Conservation (phyloP, 192 early-diverging fungal genomes). For the Backusella macrospora region DNA sequence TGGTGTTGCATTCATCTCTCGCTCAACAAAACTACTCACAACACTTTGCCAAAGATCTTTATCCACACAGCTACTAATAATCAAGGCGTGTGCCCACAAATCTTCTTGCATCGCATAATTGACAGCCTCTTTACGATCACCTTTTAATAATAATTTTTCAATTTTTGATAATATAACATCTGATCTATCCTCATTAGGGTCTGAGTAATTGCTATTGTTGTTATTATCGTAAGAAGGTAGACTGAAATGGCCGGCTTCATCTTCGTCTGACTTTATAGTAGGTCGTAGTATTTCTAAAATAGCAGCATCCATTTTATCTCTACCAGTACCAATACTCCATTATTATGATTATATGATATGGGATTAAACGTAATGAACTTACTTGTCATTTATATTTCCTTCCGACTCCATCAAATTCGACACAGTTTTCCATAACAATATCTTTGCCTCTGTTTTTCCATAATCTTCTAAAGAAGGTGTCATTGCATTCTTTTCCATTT, state of each 20-base stretch:
- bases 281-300: constrained; percentile 49
- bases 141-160: constrained; percentile 60
- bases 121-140: constrained; percentile 60
- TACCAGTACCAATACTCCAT: neutral
- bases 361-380: constrained; percentile 25
- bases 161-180: constrained; percentile 56
- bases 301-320: constrained; percentile 50
- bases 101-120: constrained; percentile 46
- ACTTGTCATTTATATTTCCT: constrained; percentile 59
- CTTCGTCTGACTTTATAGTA: constrained; percentile 14
- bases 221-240: constrained; percentile 36
- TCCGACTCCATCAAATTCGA: constrained; percentile 66
- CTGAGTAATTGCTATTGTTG: constrained; percentile 2
- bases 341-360: neutral
- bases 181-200: constrained; percentile 19
- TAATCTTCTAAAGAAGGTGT: constrained; percentile 7
- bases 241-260: constrained; percentile 37
- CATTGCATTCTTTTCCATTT: constrained; percentile 16
- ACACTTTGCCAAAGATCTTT: constrained; percentile 83
- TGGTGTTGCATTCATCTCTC: constrained; percentile 43
- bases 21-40: constrained; percentile 67
- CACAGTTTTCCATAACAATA: constrained; percentile 66
- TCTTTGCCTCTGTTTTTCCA: constrained; percentile 16
- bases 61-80: constrained; percentile 87
- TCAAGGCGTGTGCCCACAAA: constrained; percentile 89